Evolutionary conservation across 495 filamentous ascomycete genomes (phyloP).

Genomic region (Elaphomyces granulatus): DNA sequence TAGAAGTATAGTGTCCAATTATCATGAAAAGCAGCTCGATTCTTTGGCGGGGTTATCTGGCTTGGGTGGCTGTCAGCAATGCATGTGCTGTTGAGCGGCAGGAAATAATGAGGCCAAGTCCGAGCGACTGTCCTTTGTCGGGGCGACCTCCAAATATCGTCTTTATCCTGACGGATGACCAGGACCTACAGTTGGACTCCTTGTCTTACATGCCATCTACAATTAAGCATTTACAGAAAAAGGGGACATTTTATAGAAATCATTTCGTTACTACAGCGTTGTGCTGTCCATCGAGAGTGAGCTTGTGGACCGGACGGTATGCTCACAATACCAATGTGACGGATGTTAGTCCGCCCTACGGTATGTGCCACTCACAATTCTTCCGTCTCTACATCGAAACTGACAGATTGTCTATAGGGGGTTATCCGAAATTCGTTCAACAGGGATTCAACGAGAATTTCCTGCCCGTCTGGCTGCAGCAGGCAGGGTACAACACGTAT

Average conservation of each 20-base stretch:
- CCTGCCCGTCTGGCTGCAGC: constrained; percentile 55
- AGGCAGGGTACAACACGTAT: constrained; percentile 57
- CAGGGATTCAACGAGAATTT: constrained; percentile 53
- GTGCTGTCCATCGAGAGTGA: constrained; percentile 51
- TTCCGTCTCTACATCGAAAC: not conserved
- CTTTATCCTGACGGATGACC: constrained; percentile 53
- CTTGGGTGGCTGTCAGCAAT: too few relatives aligned
- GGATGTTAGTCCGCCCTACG: constrained; percentile 48
- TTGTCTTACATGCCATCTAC: constrained; percentile 43
- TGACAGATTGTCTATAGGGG: constrained; percentile 29
- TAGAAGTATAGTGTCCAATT: too few relatives aligned
- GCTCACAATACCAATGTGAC: constrained; percentile 69
- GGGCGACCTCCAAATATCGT: constrained; percentile 38
- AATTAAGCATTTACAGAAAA: constrained; percentile 33
- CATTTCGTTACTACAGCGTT: constrained; percentile 50
- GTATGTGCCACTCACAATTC: constrained; percentile 20
- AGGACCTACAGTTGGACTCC: constrained; percentile 46
- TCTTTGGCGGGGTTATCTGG: too few relatives aligned
- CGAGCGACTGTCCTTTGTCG: not conserved
- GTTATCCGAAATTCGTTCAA: constrained; percentile 54
- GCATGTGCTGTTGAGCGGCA: too few relatives aligned
- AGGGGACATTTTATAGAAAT: constrained; percentile 39
- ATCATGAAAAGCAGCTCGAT: too few relatives aligned
- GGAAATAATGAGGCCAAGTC: too few relatives aligned
- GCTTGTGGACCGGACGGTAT: constrained; percentile 48